Evolutionary conservation across 441 rosid genomes (phyloP).

Genomic region (Croton laevigatus): DNA sequence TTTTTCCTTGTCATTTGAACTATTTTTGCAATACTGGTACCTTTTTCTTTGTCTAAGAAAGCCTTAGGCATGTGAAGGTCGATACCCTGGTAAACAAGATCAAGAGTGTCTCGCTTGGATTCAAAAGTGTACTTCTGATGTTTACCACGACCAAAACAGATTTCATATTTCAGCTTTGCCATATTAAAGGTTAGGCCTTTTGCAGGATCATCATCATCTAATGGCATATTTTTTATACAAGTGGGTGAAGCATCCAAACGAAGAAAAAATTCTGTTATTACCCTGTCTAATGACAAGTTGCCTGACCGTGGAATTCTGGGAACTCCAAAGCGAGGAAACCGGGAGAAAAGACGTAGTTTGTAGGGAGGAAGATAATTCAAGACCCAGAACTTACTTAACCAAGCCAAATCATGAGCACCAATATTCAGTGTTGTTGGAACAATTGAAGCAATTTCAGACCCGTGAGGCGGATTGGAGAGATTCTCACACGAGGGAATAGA

Average conservation of each 20-base stretch:
- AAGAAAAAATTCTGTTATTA: slow-evolving; percentile 96
- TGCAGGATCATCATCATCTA: slow-evolving; percentile 94
- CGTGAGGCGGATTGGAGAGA: slow-evolving; percentile 37
- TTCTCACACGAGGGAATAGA: slow-evolving; percentile 31
- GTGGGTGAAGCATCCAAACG: slow-evolving; percentile 83
- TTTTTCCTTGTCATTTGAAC: slow-evolving; percentile 58
- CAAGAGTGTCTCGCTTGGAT: slow-evolving; percentile 86
- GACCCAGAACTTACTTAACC: slow-evolving; percentile 80
- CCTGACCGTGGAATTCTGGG: slow-evolving; percentile 84
- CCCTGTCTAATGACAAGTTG: slow-evolving; percentile 84
- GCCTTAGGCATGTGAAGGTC: slow-evolving; percentile 91
- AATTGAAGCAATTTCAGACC: slow-evolving; percentile 42
- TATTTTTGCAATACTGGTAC: slow-evolving; percentile 50
- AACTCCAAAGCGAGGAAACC: slow-evolving; percentile 96
- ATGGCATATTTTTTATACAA: slow-evolving; percentile 68
- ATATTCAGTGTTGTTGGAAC: slow-evolving; percentile 66
- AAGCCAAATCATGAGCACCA: slow-evolving; percentile 98
- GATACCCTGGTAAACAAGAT: slow-evolving; percentile 93
- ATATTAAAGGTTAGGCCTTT: slow-evolving; percentile 79
- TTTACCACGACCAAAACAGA: slow-evolving; percentile 82
- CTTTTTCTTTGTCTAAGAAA: slow-evolving; percentile 57
- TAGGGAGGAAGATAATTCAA: slow-evolving; percentile 93
- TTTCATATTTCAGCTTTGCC: slow-evolving; percentile 83
- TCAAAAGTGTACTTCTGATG: slow-evolving; percentile 80
- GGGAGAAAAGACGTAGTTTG: slow-evolving; percentile 85